A percentile compares a stretch with the other conserved stretches of the same genome.
phyloP scores from a whole-genome alignment of 345 rosid species.

The Clarkia xantiana region DNA sequence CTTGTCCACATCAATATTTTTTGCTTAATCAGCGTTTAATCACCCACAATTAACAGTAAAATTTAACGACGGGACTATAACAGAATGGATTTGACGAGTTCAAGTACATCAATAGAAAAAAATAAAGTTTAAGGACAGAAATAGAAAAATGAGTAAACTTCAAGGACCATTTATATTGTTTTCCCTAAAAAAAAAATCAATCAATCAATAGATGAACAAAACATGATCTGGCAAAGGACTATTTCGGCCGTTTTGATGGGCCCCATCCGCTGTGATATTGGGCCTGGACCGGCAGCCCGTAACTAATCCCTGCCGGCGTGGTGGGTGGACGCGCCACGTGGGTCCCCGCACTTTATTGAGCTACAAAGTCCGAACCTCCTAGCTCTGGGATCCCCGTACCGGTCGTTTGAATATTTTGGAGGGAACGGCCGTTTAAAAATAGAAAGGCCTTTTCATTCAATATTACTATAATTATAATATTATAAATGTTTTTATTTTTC shows the following conservation, averaged over 20 bases:
- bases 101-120: too few species aligned
- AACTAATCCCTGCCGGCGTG: slow-evolving; percentile 2
- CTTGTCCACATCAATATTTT: too few species aligned
- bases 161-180: too few species aligned
- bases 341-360: slow-evolving; percentile 7
- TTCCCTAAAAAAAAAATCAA: too few species aligned
- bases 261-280: slow-evolving; percentile 13
- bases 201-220: not conserved
- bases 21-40: too few species aligned
- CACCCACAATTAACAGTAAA: too few species aligned
- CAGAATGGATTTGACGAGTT: too few species aligned
- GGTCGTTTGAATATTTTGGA: slow-evolving; percentile 29
- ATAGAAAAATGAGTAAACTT: too few species aligned
- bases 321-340: slow-evolving; percentile 6
- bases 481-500: too few species aligned
- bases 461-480: not conserved
- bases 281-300: slow-evolving; percentile 23
- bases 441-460: not conserved
- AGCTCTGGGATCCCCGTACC: slow-evolving; percentile 41
- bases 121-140: too few species aligned
- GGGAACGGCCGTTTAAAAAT: slow-evolving; percentile 15
- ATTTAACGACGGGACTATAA: too few species aligned
- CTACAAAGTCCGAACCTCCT: slow-evolving; percentile 11
- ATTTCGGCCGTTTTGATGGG: slow-evolving; percentile 1
- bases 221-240: not conserved